These are phyloP conservation scores for Cucumis hystrix DNA, from an alignment of 306 rosid genomes.

Conservation along the genomic window DNA sequence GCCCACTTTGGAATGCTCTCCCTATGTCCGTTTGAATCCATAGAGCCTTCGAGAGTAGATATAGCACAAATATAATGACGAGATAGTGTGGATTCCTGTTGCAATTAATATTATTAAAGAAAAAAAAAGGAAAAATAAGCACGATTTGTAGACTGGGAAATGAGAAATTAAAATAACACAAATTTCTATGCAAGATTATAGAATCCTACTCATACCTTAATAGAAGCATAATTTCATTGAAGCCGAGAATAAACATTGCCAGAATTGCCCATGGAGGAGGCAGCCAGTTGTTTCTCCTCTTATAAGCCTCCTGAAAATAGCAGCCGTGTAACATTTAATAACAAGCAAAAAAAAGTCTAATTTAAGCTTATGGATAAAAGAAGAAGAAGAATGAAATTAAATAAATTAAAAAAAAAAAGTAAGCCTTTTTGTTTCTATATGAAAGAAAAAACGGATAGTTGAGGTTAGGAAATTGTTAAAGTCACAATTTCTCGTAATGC, in stretches of 20 bases:
- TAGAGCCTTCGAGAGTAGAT: constrained; percentile 49
- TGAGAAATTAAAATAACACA: background rate
- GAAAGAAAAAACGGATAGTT: background rate
- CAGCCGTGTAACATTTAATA: background rate
- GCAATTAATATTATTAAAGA: background rate
- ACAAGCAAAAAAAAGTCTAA: background rate
- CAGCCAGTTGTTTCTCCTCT: constrained; percentile 65
- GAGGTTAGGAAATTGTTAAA: background rate
- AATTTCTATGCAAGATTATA: background rate
- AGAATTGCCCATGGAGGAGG: constrained; percentile 96
- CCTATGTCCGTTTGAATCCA: constrained; percentile 75
- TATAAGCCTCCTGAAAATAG: constrained; percentile 63
- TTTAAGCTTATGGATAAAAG: background rate
- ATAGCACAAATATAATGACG: constrained; percentile 42
- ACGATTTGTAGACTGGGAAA: constrained; percentile 1
- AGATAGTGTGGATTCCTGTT: constrained; percentile 82
- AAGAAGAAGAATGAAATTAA: background rate
- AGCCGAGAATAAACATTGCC: constrained; percentile 66
- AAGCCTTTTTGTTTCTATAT: background rate
- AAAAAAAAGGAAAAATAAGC: background rate
- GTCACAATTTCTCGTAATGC: background rate
- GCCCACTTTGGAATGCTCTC: constrained; percentile 50
- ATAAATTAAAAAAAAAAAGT: background rate
- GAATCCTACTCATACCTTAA: constrained; percentile 31
- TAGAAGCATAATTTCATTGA: constrained; percentile 67